Percentiles rank a stretch among this genome's conserved stretches.
Conservation (phyloP, 371 early-diverging fungal species). For the Mucor plumbeus region DNA sequence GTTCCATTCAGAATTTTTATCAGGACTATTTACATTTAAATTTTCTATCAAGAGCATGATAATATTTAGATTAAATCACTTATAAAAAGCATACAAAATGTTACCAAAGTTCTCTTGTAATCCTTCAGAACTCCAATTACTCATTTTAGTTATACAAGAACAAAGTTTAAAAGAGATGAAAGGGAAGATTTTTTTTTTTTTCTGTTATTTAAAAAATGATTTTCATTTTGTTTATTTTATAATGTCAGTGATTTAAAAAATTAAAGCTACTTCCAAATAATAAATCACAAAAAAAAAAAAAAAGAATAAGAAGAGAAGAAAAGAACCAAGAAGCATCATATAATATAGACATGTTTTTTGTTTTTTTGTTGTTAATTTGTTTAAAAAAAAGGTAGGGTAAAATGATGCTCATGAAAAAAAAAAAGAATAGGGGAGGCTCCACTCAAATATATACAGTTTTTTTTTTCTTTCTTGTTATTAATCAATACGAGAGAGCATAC, state of each 20-base stretch:
- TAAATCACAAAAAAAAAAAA: too few relatives aligned
- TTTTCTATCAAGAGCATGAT: neutral
- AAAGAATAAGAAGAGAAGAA: too few relatives aligned
- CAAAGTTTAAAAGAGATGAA: neutral
- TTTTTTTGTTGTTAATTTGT: too few relatives aligned
- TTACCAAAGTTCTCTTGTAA: slow-evolving; percentile 19
- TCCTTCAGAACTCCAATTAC: slow-evolving; percentile 18
- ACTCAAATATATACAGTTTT: neutral
- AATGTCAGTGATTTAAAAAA: neutral
- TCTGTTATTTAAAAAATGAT: neutral
- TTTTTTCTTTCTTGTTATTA: slow-evolving; percentile 7
- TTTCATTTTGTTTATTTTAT: neutral
- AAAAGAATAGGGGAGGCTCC: neutral
- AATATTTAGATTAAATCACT: neutral
- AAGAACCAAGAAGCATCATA: too few relatives aligned
- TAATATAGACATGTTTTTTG: too few relatives aligned
- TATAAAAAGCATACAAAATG: neutral
- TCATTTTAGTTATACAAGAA: slow-evolving; percentile 13
- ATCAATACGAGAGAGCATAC: slow-evolving; percentile 38
- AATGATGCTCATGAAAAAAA: neutral
- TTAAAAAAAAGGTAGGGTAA: neutral
- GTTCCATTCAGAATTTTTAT: slow-evolving; percentile 14
- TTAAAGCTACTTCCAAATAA: too few relatives aligned
- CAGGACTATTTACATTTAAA: slow-evolving; percentile 1
- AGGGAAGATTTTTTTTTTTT: neutral